phyloP scores from a whole-genome alignment of 495 filamentous ascomycete species.

The Penicillium silybi region DNA sequence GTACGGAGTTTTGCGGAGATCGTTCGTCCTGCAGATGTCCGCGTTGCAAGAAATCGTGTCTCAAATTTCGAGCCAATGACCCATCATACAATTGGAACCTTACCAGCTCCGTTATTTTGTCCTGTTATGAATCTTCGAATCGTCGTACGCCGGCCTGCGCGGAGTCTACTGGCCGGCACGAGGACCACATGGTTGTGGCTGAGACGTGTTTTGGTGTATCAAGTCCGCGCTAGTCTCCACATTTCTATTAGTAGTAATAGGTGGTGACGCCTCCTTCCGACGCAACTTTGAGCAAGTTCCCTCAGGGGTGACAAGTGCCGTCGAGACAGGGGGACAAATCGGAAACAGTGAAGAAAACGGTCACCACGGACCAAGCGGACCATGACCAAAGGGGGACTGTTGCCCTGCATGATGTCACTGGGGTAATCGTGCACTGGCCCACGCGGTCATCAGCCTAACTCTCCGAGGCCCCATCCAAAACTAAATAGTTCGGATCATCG shows the following conservation, averaged over 20 bases:
- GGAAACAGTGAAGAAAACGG: conserved; percentile 1
- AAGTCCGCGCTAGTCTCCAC: conserved; percentile 25
- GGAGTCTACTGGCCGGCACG: conserved; percentile 3
- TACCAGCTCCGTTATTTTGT: not conserved
- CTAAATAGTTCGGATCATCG: conserved; percentile 15
- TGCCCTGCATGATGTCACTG: conserved; percentile 24
- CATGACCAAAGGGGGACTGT: not conserved
- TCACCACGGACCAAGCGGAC: conserved; percentile 16
- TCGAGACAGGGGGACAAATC: not conserved
- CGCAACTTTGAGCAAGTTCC: too few relatives aligned
- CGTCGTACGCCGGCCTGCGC: not conserved
- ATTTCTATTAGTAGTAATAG: conserved; percentile 28
- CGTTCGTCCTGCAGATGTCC: not conserved
- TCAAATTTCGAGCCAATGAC: conserved; percentile 5
- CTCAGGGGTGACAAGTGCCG: not conserved
- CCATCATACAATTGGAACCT: not conserved
- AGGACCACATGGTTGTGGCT: conserved; percentile 32
- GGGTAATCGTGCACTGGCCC: conserved; percentile 29
- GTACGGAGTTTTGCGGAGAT: conserved; percentile 14
- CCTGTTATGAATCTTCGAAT: not conserved
- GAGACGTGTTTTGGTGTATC: conserved; percentile 28
- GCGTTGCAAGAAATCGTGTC: not conserved
- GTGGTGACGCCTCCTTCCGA: not conserved
- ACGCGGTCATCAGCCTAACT: conserved; percentile 6
- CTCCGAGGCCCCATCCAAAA: conserved; percentile 6